phyloP scores from a whole-genome alignment of 352 stramenopile genomes.

The Pythium dissimile region DNA sequence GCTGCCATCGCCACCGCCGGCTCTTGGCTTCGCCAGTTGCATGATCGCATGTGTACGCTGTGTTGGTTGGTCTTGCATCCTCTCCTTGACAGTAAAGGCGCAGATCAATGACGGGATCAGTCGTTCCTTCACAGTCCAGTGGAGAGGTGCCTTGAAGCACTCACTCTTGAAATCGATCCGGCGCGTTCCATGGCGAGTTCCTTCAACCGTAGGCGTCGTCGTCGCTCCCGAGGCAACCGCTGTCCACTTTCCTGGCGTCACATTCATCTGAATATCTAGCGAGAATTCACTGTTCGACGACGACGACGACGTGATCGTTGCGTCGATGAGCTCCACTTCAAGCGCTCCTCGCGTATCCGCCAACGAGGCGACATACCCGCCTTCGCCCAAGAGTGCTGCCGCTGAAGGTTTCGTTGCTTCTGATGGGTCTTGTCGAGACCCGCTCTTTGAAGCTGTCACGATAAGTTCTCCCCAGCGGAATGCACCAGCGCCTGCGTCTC shows the following conservation, averaged over 20 bases:
- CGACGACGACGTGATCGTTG: not conserved
- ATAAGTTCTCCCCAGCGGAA: too few species aligned
- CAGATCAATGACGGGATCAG: conserved; percentile 9
- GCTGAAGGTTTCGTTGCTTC: not conserved
- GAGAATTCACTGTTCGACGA: not conserved
- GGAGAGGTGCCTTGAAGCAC: not conserved
- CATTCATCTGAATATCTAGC: not conserved
- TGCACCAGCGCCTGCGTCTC: too few species aligned
- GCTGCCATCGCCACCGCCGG: too few species aligned
- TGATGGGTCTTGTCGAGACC: too few species aligned
- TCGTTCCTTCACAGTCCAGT: conserved; percentile 21
- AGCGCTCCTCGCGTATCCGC: not conserved
- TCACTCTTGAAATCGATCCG: not conserved
- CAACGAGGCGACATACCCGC: not conserved
- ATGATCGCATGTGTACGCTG: too few species aligned
- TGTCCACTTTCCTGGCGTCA: conserved; percentile 10
- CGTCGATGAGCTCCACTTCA: conserved; percentile 8
- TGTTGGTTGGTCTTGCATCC: not conserved
- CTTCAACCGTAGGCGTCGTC: too few species aligned
- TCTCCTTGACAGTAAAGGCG: not conserved
- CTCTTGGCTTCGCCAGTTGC: too few species aligned
- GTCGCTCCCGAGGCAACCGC: not conserved
- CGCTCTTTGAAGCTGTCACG: too few species aligned
- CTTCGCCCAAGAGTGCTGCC: not conserved
- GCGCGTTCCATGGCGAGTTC: too few species aligned